Percentiles rank a stretch among this genome's conserved stretches.
Conservation (phyloP, 495 filamentous ascomycete species). For the Xylaria telfairii region DNA sequence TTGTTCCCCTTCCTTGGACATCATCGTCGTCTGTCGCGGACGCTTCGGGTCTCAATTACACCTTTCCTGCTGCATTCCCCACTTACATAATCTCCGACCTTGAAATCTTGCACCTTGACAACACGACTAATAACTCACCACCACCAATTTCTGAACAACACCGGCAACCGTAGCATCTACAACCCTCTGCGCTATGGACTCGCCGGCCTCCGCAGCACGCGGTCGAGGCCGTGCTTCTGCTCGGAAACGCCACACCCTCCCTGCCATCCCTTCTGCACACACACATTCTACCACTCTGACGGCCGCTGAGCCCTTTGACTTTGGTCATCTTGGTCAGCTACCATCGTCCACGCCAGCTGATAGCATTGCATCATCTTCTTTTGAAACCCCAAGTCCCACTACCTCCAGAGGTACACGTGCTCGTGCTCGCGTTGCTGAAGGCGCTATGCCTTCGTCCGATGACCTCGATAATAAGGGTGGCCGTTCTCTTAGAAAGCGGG, state of each 20-base stretch:
- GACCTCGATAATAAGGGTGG: conserved; percentile 50
- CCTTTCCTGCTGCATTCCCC: conserved; percentile 30
- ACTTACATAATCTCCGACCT: conserved; percentile 43
- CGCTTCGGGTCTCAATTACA: conserved; percentile 21
- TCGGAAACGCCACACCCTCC: conserved; percentile 31
- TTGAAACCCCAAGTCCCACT: conserved; percentile 40
- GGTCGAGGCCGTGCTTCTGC: conserved; percentile 31
- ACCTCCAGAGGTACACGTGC: conserved; percentile 43
- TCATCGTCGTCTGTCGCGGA: conserved; percentile 9
- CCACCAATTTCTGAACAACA: not conserved
- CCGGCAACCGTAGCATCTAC: not conserved
- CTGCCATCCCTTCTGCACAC: conserved; percentile 24
- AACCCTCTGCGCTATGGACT: conserved; percentile 31
- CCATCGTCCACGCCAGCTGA: conserved; percentile 31
- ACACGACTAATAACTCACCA: conserved; percentile 27
- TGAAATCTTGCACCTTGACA: conserved; percentile 30
- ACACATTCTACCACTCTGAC: conserved; percentile 19
- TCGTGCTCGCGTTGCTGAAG: conserved; percentile 43
- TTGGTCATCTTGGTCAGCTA: conserved; percentile 14
- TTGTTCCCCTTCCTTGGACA: conserved; percentile 1
- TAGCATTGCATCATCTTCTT: conserved; percentile 34
- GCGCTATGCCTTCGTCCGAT: conserved; percentile 36
- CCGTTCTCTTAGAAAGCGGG: conserved; percentile 54
- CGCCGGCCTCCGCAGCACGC: conserved; percentile 26
- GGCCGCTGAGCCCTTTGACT: conserved; percentile 26